Conservation (phyloP, 305 asterid genomes). For the Solanum hybrid region DNA sequence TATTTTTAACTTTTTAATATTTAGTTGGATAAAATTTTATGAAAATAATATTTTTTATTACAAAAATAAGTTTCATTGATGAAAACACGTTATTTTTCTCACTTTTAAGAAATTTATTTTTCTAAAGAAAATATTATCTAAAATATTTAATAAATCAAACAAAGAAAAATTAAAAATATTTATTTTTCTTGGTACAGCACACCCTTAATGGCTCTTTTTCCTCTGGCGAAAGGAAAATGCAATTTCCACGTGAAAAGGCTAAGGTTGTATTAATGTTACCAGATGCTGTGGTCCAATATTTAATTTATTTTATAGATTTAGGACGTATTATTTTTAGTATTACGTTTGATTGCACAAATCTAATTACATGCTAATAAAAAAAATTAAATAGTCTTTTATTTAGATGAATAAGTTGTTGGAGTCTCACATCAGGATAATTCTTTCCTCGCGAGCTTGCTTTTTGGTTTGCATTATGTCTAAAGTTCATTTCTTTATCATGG, state of each 20-base stretch:
- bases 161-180: neutral
- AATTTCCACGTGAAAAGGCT: neutral
- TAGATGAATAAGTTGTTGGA: neutral
- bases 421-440: neutral
- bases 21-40: neutral
- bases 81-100: neutral
- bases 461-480: neutral
- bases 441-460: accelerated
- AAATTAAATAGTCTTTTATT: neutral
- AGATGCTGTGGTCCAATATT: neutral
- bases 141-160: neutral
- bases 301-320: neutral
- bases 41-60: no score
- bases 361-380: neutral
- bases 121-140: neutral
- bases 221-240: neutral
- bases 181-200: neutral
- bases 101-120: neutral
- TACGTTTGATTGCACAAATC: neutral
- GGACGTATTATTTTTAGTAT: neutral
- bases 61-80: neutral
- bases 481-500: neutral
- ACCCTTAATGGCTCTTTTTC: neutral
- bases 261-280: neutral
- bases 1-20: no score